These are phyloP conservation scores for Castanea sativa DNA, from an alignment of 306 rosid genomes.

Conservation along the genomic window DNA sequence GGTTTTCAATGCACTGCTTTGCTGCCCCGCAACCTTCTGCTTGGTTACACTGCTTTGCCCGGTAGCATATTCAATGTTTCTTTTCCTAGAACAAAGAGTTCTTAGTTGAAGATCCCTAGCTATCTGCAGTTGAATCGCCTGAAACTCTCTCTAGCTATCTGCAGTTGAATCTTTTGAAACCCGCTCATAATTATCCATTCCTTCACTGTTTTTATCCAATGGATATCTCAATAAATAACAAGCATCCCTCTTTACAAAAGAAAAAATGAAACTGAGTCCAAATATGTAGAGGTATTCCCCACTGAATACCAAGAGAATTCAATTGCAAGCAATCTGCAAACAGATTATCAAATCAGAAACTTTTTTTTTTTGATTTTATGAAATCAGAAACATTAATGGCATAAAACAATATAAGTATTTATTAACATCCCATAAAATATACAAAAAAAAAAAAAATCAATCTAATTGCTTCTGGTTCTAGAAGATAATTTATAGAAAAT, in stretches of 20 bases:
- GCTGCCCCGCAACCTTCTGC: slow-evolving; percentile 3
- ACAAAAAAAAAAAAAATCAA: background rate
- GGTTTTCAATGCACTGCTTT: background rate
- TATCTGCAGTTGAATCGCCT: slow-evolving; percentile 5
- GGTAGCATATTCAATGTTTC: background rate
- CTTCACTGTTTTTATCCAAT: background rate
- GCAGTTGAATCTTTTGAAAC: slow-evolving; percentile 7
- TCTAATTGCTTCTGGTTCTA: background rate
- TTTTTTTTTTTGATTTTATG: background rate
- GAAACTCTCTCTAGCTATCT: background rate
- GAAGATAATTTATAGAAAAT: background rate
- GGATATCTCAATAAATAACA: background rate
- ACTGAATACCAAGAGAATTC: slow-evolving; percentile 15
- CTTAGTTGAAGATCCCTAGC: background rate
- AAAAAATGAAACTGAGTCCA: background rate
- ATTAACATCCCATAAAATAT: background rate
- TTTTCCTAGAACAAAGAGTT: background rate
- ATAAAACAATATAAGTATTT: background rate
- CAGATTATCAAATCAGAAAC: background rate
- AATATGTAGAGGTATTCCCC: slow-evolving; percentile 7
- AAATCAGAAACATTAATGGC: background rate
- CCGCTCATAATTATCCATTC: background rate
- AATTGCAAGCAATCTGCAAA: slow-evolving; percentile 44
- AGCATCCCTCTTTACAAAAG: slow-evolving; percentile 8
- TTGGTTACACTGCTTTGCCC: slow-evolving; percentile 14